Percentiles rank a stretch among this genome's conserved stretches.
Conservation (phyloP, 495 filamentous ascomycete species). For the Aspergillus cavernicola region DNA sequence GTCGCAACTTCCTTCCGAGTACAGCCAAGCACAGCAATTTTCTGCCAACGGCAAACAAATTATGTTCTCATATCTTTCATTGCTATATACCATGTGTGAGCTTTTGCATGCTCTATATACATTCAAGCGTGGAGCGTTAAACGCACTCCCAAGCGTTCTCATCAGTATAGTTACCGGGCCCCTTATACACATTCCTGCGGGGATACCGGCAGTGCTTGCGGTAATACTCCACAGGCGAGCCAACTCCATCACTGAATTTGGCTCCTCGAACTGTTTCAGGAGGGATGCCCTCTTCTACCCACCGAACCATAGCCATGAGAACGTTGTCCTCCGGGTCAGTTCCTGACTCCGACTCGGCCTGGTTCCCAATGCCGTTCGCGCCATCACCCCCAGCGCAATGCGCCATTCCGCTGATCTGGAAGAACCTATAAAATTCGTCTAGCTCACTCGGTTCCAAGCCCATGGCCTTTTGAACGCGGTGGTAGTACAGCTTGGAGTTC, state of each 20-base stretch:
- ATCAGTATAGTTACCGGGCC: slow-evolving; percentile 38
- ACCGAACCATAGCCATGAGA: slow-evolving; percentile 53
- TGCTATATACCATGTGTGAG: not conserved
- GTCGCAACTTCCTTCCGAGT: no score
- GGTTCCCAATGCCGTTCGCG: slow-evolving; percentile 52
- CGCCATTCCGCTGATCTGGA: slow-evolving; percentile 54
- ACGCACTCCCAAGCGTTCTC: slow-evolving; percentile 40
- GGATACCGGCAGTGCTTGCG: slow-evolving; percentile 42
- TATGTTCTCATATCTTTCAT: no score
- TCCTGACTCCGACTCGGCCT: slow-evolving; percentile 23
- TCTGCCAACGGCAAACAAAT: not conserved
- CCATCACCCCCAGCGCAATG: slow-evolving; percentile 53
- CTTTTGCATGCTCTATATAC: not conserved
- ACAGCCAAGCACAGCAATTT: no score
- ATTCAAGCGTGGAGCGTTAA: slow-evolving; percentile 2
- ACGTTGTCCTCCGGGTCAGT: slow-evolving; percentile 40
- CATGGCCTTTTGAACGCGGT: slow-evolving; percentile 44
- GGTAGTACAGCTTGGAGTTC: slow-evolving; percentile 42
- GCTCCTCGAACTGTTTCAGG: slow-evolving; percentile 52
- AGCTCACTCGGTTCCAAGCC: slow-evolving; percentile 32
- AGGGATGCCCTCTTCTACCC: slow-evolving; percentile 57
- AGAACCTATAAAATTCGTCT: slow-evolving; percentile 59
- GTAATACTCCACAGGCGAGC: slow-evolving; percentile 29
- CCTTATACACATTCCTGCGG: slow-evolving; percentile 34
- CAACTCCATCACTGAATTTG: slow-evolving; percentile 46